Evolutionary conservation across 140 eudicot species (phyloP).

Genomic region (Flaveria floridana): DNA sequence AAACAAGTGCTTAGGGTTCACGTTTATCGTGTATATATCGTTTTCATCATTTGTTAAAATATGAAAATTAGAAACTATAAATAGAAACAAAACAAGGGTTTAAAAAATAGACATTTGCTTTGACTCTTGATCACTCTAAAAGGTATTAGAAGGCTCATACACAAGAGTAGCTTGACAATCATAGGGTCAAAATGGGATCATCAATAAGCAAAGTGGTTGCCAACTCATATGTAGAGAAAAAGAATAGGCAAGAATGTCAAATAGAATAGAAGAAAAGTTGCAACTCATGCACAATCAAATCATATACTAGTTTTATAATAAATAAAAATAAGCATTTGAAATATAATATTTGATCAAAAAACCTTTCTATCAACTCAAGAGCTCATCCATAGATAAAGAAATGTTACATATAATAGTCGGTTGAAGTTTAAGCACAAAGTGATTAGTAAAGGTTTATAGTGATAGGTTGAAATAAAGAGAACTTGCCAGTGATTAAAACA

Average conservation of each 20-base stretch:
- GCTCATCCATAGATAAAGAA: background rate
- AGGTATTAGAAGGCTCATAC: constrained; percentile 31
- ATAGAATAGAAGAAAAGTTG: constrained; percentile 12
- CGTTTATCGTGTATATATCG: background rate
- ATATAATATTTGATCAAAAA: background rate
- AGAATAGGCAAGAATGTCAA: constrained; percentile 17
- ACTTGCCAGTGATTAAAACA: background rate
- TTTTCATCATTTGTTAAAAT: background rate
- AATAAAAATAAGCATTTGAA: constrained; percentile 3
- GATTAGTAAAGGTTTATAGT: background rate
- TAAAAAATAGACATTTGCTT: constrained; percentile 20
- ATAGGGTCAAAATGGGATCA: constrained; percentile 36
- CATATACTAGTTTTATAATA: constrained; percentile 5
- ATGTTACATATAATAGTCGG: constrained; percentile 5
- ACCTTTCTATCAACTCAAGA: background rate
- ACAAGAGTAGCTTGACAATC: constrained; percentile 31
- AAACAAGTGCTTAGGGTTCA: background rate
- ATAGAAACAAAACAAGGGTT: background rate
- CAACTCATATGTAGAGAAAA: constrained; percentile 31
- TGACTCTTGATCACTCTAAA: constrained; percentile 35
- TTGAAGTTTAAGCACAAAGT: background rate
- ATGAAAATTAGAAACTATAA: background rate
- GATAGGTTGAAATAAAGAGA: background rate
- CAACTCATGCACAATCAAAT: constrained; percentile 21
- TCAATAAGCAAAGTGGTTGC: constrained; percentile 39